Conservation (phyloP, 1,284 basidiomycete species). For the Apiotrichum laibachii region DNA sequence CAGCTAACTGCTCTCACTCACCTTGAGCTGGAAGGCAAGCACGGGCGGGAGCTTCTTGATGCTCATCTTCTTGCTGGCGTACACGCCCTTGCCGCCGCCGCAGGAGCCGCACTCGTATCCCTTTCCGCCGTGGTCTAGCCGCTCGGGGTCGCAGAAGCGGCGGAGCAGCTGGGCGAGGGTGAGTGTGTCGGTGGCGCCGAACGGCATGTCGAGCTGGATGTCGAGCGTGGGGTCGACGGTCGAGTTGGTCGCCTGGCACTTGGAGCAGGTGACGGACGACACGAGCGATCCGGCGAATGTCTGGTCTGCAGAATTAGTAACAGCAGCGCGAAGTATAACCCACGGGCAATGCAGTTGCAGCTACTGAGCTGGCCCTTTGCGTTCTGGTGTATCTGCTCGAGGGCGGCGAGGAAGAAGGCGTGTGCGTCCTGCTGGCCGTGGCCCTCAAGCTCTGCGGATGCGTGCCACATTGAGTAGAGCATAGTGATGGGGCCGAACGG, state of each 20-base stretch:
- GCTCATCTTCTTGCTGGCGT: constrained; percentile 75
- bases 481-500: constrained; percentile 82
- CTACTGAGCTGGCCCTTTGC: constrained; percentile 58
- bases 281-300: constrained; percentile 85
- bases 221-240: constrained; percentile 89
- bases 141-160: constrained; percentile 43
- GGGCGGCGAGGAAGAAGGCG: constrained; percentile 69
- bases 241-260: constrained; percentile 67
- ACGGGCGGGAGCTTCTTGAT: constrained; percentile 84
- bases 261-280: constrained; percentile 82
- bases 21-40: constrained; percentile 93
- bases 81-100: constrained; percentile 39
- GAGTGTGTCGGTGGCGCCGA: constrained; percentile 3
- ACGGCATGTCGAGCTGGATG: constrained; percentile 74
- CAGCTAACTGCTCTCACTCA: constrained; percentile 38
- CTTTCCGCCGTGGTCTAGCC: constrained; percentile 35
- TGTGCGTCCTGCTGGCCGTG: constrained; percentile 75
- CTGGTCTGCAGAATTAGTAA: constrained; percentile 54
- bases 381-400: constrained; percentile 80
- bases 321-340: constrained; percentile 7
- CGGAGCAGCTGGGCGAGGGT: constrained; percentile 38
- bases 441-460: constrained; percentile 75
- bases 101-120: constrained; percentile 49
- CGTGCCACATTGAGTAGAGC: constrained; percentile 81
- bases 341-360: constrained; percentile 84